Base-by-base conservation (phyloP, 257 asterid species). In the Gynochthodes officinalis region DNA sequence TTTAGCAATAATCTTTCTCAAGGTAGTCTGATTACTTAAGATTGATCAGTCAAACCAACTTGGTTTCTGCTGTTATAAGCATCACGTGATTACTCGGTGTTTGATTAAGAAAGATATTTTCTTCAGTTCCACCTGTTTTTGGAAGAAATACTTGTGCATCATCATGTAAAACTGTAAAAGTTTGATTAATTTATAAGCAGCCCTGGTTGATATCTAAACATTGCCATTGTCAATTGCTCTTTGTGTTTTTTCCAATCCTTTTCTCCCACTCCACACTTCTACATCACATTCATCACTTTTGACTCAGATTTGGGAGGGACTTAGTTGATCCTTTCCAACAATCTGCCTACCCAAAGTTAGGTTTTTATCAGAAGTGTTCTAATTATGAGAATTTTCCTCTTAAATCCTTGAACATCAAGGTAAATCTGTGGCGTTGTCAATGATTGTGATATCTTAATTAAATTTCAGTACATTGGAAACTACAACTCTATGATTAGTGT, bases 21-120 rank as follows among this genome's bases (percentile, higher is more conserved):
- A 39, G 25, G 60, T 23, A 3, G 19, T 16, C 2, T 48, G 66
- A 14, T 33, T 5, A 6, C 4, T 18, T 60, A 25, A 60, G 12
- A 40, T 28, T 5, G 3, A 12, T 13, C 1, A 52, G 30, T 52
- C 76, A 78, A 78, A 69, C 71, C 70, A 49, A 39, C 79, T 58
- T 48, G 69, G 53, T 72, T 72, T 59, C 80, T 65, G 32, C n/a
- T 53, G 58, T 48, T 35, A n/a, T n/a, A n/a, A n/a, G n/a, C n/a
- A n/a, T n/a, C n/a, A n/a, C n/a, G n/a, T n/a, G n/a, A n/a, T n/a
- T n/a, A n/a, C n/a, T n/a, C n/a, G n/a, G n/a, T n/a, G n/a, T n/a
- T n/a, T n/a, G n/a, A 13, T 32, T 37, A 7, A 63, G 50, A 39
- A 50, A 28, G 33, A 6, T 9, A 49, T 19, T 32, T 68, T 25